Evolutionary conservation across 257 asterid species (phyloP).

Genomic region (Cruciata laevipes): DNA sequence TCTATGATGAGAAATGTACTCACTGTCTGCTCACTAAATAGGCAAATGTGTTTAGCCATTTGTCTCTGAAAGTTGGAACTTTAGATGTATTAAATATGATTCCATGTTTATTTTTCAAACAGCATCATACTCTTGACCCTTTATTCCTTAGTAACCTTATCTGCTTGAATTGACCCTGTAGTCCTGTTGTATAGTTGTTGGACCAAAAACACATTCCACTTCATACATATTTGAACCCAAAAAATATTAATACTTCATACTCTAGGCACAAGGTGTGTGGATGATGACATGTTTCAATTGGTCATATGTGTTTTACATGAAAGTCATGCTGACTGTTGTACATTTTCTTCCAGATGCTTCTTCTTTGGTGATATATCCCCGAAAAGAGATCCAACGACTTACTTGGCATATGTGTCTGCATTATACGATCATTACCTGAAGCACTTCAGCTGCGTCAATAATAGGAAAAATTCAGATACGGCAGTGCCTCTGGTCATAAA

Average conservation of each 20-base stretch:
- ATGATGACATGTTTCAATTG: neutral
- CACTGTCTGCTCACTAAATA: neutral
- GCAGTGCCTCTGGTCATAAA: slow-evolving; percentile 74
- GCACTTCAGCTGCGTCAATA: slow-evolving; percentile 15
- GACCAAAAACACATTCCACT: neutral
- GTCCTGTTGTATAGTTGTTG: too few relatives aligned
- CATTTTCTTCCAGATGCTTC: slow-evolving; percentile 62
- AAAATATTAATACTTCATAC: neutral
- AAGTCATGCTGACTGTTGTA: neutral
- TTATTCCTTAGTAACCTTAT: too few relatives aligned
- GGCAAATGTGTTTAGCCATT: neutral
- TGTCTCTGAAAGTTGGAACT: neutral
- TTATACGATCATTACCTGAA: slow-evolving; percentile 60
- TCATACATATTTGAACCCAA: neutral
- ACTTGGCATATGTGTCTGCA: slow-evolving; percentile 48
- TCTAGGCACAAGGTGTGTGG: neutral
- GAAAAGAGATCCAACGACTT: slow-evolving; percentile 71
- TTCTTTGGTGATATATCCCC: slow-evolving; percentile 92
- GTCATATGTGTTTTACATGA: neutral
- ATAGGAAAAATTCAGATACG: neutral
- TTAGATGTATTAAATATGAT: neutral
- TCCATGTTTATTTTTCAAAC: neutral
- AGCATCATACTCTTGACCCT: neutral
- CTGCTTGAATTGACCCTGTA: too few relatives aligned
- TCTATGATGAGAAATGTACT: neutral